A percentile compares a stretch with the other conserved stretches of the same genome.
These are phyloP conservation scores for Chytriomyces sp. DNA, from an alignment of 192 early-diverging fungal genomes.

Conservation along the genomic window DNA sequence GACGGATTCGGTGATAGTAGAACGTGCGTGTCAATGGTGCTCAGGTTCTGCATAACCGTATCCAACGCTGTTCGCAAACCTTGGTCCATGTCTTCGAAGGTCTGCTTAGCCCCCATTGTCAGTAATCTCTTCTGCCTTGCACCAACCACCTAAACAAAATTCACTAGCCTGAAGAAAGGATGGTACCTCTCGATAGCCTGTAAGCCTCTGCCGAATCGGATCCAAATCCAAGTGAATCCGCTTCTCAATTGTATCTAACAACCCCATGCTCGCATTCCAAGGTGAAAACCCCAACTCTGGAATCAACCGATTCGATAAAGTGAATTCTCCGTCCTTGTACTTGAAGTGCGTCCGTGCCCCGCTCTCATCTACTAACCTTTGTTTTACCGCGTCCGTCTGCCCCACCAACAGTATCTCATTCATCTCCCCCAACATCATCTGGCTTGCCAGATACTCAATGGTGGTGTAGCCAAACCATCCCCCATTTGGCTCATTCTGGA, in stretches of 20 bases:
- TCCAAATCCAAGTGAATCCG: constrained; percentile 15
- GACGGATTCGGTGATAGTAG: constrained; percentile 28
- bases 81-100: constrained; percentile 55
- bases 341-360: neutral
- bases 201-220: neutral
- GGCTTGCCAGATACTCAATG: neutral
- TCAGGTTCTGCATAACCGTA: constrained; percentile 37
- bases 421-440: constrained; percentile 16
- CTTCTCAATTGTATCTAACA: constrained; percentile 16
- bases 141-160: neutral
- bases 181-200: constrained; percentile 10
- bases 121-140: too few relatives aligned
- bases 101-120: too few relatives aligned
- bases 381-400: neutral
- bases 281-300: constrained; percentile 11
- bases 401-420: constrained; percentile 15
- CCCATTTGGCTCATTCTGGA: constrained; percentile 2
- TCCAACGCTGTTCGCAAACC: constrained; percentile 41
- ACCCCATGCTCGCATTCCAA: neutral
- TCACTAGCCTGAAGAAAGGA: neutral
- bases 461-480: constrained; percentile 9
- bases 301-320: neutral
- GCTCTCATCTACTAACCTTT: neutral
- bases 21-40: constrained; percentile 48
- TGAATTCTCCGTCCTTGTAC: neutral